Conservation (phyloP, 176 grass and related monocot species). For the Melocanna baccifera region DNA sequence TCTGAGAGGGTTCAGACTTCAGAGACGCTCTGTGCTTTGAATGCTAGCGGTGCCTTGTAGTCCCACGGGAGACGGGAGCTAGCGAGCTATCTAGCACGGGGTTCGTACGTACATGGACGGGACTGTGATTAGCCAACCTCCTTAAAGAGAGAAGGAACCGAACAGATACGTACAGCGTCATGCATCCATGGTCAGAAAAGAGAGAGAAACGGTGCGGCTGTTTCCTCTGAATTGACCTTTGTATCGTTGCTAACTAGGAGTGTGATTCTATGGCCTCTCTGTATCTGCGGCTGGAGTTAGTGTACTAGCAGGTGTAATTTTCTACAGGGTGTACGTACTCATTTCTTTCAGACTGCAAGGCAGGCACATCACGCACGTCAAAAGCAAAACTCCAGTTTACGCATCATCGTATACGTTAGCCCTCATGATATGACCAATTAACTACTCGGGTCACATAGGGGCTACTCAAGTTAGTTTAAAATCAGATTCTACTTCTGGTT, state of each 20-base stretch:
- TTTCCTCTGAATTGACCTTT: not conserved
- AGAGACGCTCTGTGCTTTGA: conserved; percentile 9
- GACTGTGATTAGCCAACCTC: conserved; percentile 9
- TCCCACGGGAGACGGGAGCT: not conserved
- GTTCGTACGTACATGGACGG: not conserved
- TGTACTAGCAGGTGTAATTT: not conserved
- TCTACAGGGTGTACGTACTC: not conserved
- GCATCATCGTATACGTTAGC: not conserved
- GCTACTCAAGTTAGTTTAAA: too few species aligned
- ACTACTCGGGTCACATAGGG: not conserved
- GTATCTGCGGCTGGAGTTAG: not conserved
- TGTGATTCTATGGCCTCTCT: not conserved
- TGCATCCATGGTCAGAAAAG: conserved; percentile 2
- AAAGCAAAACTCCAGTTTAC: not conserved
- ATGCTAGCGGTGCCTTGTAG: not conserved
- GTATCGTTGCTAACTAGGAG: not conserved
- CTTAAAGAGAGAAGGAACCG: conserved; percentile 6
- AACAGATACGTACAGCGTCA: not conserved
- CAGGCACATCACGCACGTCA: not conserved
- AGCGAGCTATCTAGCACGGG: not conserved
- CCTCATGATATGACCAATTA: not conserved
- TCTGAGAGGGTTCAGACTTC: not conserved
- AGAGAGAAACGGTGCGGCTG: not conserved
- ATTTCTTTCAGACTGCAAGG: not conserved
- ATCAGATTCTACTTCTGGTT: too few species aligned